Evolutionary conservation across 176 grass and related monocot species (phyloP).

Genomic region (Tillandsia fasciculata): DNA sequence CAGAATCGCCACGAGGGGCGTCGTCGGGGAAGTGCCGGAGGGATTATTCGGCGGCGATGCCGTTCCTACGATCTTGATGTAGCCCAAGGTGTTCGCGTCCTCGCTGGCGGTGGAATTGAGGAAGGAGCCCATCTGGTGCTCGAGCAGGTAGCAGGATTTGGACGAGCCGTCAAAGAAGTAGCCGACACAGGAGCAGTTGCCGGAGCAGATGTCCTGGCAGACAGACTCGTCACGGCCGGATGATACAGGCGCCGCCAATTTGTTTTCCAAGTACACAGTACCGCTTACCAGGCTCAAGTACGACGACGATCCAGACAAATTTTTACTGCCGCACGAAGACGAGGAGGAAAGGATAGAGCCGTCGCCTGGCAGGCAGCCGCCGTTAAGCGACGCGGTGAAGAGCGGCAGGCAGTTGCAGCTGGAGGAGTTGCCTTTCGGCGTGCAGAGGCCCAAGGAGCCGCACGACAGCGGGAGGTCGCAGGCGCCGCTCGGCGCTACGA

Average conservation of each 20-base stretch:
- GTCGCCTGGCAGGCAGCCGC: conserved; percentile 49
- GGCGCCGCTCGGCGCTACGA: conserved; percentile 36
- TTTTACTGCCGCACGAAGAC: conserved; percentile 16
- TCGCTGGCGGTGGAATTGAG: conserved; percentile 16
- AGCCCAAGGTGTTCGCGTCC: conserved; percentile 19
- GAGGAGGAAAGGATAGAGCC: conserved; percentile 42
- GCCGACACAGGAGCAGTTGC: conserved; percentile 51
- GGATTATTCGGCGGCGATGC: background rate
- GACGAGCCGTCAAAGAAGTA: conserved; percentile 57
- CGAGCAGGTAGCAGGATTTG: conserved; percentile 41
- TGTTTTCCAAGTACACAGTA: conserved; percentile 52
- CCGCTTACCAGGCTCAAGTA: conserved; percentile 38
- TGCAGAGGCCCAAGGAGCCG: conserved; percentile 41
- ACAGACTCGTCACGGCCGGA: conserved; percentile 18
- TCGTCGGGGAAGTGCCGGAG: background rate
- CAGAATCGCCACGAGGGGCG: conserved; percentile 32
- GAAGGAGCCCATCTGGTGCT: conserved; percentile 55
- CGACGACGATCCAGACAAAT: background rate
- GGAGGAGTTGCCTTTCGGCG: conserved; percentile 26
- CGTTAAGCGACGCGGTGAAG: conserved; percentile 22
- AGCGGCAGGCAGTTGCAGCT: conserved; percentile 48
- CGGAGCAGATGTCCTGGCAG: conserved; percentile 54
- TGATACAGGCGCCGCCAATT: conserved; percentile 28
- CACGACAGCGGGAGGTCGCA: conserved; percentile 65
- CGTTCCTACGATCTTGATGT: conserved; percentile 39